Evolutionary conservation across 2,329 filamentous ascomycete species (phyloP).

Genomic region (Cladosporium halotolerans): DNA sequence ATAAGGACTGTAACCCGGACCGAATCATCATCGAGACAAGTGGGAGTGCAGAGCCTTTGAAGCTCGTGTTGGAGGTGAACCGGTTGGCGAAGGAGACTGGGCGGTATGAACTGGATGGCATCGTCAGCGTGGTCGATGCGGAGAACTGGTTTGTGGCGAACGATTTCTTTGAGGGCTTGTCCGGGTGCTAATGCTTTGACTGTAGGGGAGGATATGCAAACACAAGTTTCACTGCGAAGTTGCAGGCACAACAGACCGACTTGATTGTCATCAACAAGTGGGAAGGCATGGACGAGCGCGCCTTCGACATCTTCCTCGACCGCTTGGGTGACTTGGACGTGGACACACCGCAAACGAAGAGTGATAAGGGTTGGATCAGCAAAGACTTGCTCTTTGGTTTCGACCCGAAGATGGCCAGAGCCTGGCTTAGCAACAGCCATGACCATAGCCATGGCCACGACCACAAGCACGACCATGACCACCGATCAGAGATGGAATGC

Average conservation of each 20-base stretch:
- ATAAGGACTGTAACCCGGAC: conserved; percentile 57
- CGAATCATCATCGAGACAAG: conserved; percentile 92
- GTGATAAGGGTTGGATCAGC: conserved; percentile 69
- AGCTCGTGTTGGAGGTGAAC: conserved; percentile 85
- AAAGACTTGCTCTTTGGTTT: conserved; percentile 79
- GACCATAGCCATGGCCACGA: conserved; percentile 32
- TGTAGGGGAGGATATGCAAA: conserved; percentile 69
- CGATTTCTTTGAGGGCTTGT: not conserved
- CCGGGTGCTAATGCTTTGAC: not conserved
- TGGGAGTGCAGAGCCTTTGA: conserved; percentile 76
- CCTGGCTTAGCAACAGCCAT: conserved; percentile 33
- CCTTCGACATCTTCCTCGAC: conserved; percentile 72
- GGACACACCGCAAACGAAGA: conserved; percentile 73
- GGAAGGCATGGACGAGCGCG: conserved; percentile 67
- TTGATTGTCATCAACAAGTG: conserved; percentile 91
- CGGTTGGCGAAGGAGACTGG: conserved; percentile 64
- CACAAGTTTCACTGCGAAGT: conserved; percentile 77
- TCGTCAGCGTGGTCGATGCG: conserved; percentile 84
- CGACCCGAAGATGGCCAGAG: conserved; percentile 68
- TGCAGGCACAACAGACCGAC: conserved; percentile 87
- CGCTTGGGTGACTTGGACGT: conserved; percentile 74
- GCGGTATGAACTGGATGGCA: conserved; percentile 72
- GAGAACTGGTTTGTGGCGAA: conserved; percentile 65
- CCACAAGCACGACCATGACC: conserved; percentile 47
- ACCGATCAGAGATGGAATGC: conserved; percentile 84